Percentiles rank a stretch among this genome's conserved stretches.
phyloP scores from a whole-genome alignment of 208 protist species.

The Tetramitus jugosus region DNA sequence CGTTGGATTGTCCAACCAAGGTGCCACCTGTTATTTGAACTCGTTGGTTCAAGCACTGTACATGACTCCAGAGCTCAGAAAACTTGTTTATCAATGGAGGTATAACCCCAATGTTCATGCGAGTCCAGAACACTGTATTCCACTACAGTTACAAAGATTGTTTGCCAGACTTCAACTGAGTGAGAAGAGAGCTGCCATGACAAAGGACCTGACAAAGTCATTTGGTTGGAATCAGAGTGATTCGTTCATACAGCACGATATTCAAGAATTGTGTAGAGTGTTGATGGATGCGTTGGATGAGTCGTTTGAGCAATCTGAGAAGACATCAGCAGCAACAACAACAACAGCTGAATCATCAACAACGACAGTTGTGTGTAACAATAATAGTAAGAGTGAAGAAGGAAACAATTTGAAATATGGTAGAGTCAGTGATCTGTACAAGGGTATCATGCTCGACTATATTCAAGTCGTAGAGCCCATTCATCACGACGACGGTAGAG shows the following conservation, averaged over 20 bases:
- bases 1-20: conserved; percentile 43
- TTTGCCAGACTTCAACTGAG: conserved; percentile 71
- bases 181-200: neutral
- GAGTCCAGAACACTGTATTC: conserved; percentile 41
- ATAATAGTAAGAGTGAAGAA: neutral
- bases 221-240: conserved; percentile 69
- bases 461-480: conserved; percentile 43
- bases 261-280: conserved; percentile 71
- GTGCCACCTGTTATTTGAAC: conserved; percentile 39
- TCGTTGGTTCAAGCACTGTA: conserved; percentile 28
- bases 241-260: conserved; percentile 79
- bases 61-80: conserved; percentile 26
- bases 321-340: neutral
- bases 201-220: conserved; percentile 55
- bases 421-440: conserved; percentile 52
- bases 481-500: conserved; percentile 49
- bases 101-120: neutral
- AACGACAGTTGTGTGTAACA: too few relatives aligned
- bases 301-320: neutral
- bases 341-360: neutral
- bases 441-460: conserved; percentile 57
- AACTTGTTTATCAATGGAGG: neutral
- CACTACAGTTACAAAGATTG: conserved; percentile 61
- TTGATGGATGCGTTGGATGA: conserved; percentile 56
- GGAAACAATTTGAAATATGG: too few relatives aligned